phyloP scores from a whole-genome alignment of 768 basidiomycete species.

The Phaffia australis region DNA sequence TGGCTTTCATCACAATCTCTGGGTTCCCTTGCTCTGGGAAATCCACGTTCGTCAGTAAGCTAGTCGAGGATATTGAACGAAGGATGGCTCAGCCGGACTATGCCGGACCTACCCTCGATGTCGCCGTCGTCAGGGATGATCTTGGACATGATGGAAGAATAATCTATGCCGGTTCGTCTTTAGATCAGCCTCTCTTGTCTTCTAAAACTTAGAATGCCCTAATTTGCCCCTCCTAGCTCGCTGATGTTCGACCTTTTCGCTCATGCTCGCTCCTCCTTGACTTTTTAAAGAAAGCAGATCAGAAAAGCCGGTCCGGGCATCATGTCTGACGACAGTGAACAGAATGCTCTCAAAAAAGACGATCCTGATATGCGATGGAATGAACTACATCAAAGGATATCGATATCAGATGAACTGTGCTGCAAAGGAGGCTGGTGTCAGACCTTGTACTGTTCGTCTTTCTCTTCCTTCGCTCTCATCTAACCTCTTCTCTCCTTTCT shows the following conservation, averaged over 20 bases:
- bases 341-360: slow-evolving; percentile 59
- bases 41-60: slow-evolving; percentile 55
- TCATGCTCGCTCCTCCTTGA: background rate
- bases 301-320: slow-evolving; percentile 79
- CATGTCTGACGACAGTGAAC: slow-evolving; percentile 71
- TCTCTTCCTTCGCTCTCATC: background rate
- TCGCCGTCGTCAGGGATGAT: slow-evolving; percentile 61
- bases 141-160: slow-evolving; percentile 51
- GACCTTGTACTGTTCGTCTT: slow-evolving; percentile 69
- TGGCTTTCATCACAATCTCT: slow-evolving; percentile 86
- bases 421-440: slow-evolving; percentile 71
- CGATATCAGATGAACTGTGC: slow-evolving; percentile 97
- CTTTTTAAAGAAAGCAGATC: slow-evolving; percentile 52
- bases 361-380: slow-evolving; percentile 76
- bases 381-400: slow-evolving; percentile 95
- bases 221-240: slow-evolving; percentile 12
- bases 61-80: slow-evolving; percentile 49
- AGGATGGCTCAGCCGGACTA: slow-evolving; percentile 47
- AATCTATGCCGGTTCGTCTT: slow-evolving; percentile 57
- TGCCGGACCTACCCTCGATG: slow-evolving; percentile 45
- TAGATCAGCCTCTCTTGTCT: background rate
- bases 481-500: slow-evolving; percentile 5
- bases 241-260: background rate
- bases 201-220: slow-evolving; percentile 16
- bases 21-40: slow-evolving; percentile 87